phyloP scores from a whole-genome alignment of 305 asterid species.

The Lippia alba region DNA sequence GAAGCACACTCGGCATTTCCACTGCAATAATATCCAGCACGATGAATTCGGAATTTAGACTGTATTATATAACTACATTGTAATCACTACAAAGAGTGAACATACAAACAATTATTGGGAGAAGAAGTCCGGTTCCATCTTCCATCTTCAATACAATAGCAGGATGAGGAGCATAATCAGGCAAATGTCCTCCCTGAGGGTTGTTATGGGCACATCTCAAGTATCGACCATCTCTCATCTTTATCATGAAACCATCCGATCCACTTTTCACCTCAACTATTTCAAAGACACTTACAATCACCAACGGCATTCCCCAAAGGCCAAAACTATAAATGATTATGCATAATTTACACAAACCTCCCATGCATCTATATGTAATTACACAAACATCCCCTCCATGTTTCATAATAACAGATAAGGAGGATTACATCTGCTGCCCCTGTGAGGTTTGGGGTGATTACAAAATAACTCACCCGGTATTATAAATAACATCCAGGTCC shows the following conservation, averaged over 20 bases:
- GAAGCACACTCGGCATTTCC: constrained; percentile 96
- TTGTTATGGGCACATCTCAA: constrained; percentile 75
- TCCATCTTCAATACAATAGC: constrained; percentile 88
- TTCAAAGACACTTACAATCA: constrained; percentile 17
- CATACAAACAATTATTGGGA: constrained; percentile 90
- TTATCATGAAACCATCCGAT: constrained; percentile 79
- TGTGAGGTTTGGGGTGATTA: no score
- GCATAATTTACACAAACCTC: no score
- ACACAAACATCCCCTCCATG: no score
- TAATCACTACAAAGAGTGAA: constrained; percentile 20
- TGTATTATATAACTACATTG: background rate
- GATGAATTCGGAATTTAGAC: background rate
- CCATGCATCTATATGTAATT: no score
- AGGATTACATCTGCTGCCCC: no score
- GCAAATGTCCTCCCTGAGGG: constrained; percentile 71
- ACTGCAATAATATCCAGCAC: constrained; percentile 52
- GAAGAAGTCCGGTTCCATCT: constrained; percentile 87
- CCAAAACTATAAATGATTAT: background rate
- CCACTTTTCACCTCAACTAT: constrained; percentile 91
- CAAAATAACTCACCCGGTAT: no score
- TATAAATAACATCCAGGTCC: no score
- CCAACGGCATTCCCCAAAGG: background rate
- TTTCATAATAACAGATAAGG: no score
- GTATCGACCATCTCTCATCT: constrained; percentile 85
- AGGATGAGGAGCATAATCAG: constrained; percentile 80